These are phyloP conservation scores for Pisolithus microcarpus DNA, from an alignment of 768 basidiomycete genomes.

Conservation along the genomic window DNA sequence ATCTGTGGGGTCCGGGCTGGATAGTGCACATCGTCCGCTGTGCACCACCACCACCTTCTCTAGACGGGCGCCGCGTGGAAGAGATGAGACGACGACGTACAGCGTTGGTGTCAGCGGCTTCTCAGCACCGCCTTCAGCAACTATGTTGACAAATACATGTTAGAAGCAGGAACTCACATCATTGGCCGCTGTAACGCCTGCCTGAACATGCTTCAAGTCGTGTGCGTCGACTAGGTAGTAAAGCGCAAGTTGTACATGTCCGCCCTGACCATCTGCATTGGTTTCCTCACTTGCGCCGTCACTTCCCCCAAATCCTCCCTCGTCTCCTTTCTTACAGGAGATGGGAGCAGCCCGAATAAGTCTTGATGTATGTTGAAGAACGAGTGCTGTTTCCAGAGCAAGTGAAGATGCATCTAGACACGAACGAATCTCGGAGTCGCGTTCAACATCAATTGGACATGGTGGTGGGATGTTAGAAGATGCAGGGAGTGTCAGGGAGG, in stretches of 20 bases:
- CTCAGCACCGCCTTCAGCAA: background rate
- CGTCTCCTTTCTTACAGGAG: slow-evolving; percentile 27
- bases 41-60: slow-evolving; percentile 75
- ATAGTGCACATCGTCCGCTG: slow-evolving; percentile 49
- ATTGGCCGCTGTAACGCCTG: slow-evolving; percentile 26
- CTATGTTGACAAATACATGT: background rate
- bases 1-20: background rate
- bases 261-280: slow-evolving; percentile 31
- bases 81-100: slow-evolving; percentile 52
- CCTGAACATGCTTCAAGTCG: slow-evolving; percentile 35
- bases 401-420: slow-evolving; percentile 21
- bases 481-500: slow-evolving; percentile 58
- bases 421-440: slow-evolving; percentile 20
- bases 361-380: slow-evolving; percentile 72
- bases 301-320: slow-evolving; percentile 19
- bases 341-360: slow-evolving; percentile 52
- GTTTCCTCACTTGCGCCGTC: slow-evolving; percentile 44
- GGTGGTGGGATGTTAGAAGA: slow-evolving; percentile 32
- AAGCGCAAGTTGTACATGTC: slow-evolving; percentile 53
- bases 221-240: slow-evolving; percentile 57
- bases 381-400: slow-evolving; percentile 61
- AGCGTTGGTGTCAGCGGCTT: slow-evolving; percentile 38
- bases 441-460: background rate
- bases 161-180: slow-evolving; percentile 11
- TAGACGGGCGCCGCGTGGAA: slow-evolving; percentile 66